A percentile compares a stretch with the other conserved stretches of the same genome.
Evolutionary conservation across 2,329 filamentous ascomycete species (phyloP).

Genomic region (Raffaelea deltoideospora): DNA sequence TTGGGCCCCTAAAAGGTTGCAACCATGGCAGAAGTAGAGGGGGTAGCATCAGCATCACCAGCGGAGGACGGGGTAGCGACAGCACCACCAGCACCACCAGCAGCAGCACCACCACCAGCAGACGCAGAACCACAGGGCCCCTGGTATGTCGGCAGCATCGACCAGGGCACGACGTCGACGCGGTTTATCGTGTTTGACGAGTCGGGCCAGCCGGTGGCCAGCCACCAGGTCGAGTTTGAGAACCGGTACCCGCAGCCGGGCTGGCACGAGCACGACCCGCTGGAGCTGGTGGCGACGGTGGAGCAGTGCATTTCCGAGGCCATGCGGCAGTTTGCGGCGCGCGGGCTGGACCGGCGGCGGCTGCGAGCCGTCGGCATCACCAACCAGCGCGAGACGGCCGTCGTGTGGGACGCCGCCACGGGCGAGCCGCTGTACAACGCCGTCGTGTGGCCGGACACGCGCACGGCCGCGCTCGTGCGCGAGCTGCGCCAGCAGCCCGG

Average conservation of each 20-base stretch:
- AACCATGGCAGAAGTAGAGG: no score
- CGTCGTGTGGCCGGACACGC: conserved; percentile 81
- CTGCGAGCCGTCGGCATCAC: conserved; percentile 75
- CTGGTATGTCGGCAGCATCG: conserved; percentile 72
- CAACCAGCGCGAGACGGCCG: conserved; percentile 77
- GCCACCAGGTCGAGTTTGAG: conserved; percentile 74
- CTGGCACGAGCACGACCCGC: conserved; percentile 85
- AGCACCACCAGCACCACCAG: no score
- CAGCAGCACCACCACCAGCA: neutral
- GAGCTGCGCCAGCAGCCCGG: conserved; percentile 55
- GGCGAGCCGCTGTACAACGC: conserved; percentile 72
- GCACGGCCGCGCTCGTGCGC: conserved; percentile 56
- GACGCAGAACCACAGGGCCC: conserved; percentile 17
- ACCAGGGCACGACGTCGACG: conserved; percentile 81
- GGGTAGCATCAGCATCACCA: no score
- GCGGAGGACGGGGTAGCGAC: no score
- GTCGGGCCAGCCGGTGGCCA: conserved; percentile 60
- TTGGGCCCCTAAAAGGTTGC: no score
- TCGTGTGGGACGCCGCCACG: conserved; percentile 71
- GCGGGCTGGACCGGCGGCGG: conserved; percentile 50
- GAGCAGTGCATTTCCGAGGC: conserved; percentile 67
- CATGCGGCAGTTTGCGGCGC: conserved; percentile 51
- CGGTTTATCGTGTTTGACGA: conserved; percentile 84
- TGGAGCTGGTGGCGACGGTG: conserved; percentile 60
- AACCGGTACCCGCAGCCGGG: conserved; percentile 76